Conservation (phyloP, 352 stramenopile species). For the Blastocystis sp. region DNA sequence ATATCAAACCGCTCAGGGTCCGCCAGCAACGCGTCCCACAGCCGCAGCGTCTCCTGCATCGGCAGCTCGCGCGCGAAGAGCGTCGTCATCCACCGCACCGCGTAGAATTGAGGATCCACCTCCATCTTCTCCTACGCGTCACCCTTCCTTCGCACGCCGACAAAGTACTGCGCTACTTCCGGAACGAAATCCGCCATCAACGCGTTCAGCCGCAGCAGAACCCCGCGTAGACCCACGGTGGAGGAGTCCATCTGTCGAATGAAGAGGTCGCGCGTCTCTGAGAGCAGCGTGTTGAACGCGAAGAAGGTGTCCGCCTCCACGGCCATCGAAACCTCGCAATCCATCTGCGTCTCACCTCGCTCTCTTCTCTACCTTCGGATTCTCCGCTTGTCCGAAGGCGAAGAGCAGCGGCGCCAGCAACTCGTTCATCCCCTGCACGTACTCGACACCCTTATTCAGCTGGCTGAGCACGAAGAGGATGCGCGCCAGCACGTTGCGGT, state of each 20-base stretch:
- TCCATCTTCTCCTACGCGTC: constrained; percentile 55
- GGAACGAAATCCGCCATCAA: background rate
- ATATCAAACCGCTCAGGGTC: constrained; percentile 69
- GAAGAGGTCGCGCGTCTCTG: constrained; percentile 69
- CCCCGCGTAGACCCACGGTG: background rate
- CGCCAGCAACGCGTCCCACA: constrained; percentile 73
- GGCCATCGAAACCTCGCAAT: background rate
- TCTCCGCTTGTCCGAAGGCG: constrained; percentile 62
- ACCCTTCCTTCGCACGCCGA: background rate
- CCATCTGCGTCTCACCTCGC: constrained; percentile 56
- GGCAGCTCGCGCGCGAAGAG: constrained; percentile 69
- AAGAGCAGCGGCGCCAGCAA: constrained; percentile 71
- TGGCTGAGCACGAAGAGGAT: constrained; percentile 73
- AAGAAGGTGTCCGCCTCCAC: constrained; percentile 70
- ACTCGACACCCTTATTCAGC: constrained; percentile 70
- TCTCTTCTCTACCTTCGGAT: background rate
- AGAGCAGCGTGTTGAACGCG: constrained; percentile 68
- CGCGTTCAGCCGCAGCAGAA: background rate
- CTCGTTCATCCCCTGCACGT: constrained; percentile 80
- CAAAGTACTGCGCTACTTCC: background rate
- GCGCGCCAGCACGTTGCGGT: constrained; percentile 64
- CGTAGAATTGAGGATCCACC: constrained; percentile 68
- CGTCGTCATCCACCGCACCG: constrained; percentile 71
- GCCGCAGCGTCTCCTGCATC: constrained; percentile 68
- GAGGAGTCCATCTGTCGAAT: constrained; percentile 60